phyloP scores from a whole-genome alignment of 768 basidiomycete species.

The Nidula microcarpa region DNA sequence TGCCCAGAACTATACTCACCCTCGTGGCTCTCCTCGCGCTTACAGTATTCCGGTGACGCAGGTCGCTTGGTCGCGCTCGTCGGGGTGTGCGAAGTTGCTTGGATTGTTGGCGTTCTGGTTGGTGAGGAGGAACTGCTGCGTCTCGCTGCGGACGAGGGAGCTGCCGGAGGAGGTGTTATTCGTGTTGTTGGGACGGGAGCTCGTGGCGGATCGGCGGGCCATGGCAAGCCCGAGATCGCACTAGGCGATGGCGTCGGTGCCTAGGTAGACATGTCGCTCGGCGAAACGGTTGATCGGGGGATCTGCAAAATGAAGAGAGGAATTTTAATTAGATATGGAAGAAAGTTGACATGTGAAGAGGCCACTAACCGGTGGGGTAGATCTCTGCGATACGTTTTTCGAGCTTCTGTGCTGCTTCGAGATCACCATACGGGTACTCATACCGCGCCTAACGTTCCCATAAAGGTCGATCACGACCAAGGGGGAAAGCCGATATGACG shows the following conservation, averaged over 20 bases:
- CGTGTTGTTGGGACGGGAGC: conserved; percentile 6
- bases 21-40: conserved; percentile 22
- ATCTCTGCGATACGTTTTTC: conserved; percentile 87
- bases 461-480: conserved; percentile 77
- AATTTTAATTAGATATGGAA: neutral
- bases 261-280: conserved; percentile 77
- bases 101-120: too few relatives aligned
- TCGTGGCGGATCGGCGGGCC: conserved; percentile 27
- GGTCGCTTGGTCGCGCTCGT: conserved; percentile 24
- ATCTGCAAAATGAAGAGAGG: too few relatives aligned
- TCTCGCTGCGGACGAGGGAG: conserved; percentile 28
- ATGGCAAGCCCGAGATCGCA: conserved; percentile 83
- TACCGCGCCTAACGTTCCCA: conserved; percentile 98
- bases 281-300: conserved; percentile 90
- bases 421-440: conserved; percentile 93
- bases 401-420: conserved; percentile 82
- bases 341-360: neutral
- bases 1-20: conserved; percentile 26
- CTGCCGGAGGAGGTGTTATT: conserved; percentile 1
- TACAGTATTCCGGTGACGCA: conserved; percentile 32
- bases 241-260: conserved; percentile 84
- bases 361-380: conserved; percentile 72
- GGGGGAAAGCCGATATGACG: conserved; percentile 71
- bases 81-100: conserved; percentile 4
- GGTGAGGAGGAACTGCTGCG: conserved; percentile 21